A percentile compares a stretch with the other conserved stretches of the same genome.
Evolutionary conservation across 2,329 filamentous ascomycete genomes (phyloP).

Genomic region (Xylariaceae sp.): DNA sequence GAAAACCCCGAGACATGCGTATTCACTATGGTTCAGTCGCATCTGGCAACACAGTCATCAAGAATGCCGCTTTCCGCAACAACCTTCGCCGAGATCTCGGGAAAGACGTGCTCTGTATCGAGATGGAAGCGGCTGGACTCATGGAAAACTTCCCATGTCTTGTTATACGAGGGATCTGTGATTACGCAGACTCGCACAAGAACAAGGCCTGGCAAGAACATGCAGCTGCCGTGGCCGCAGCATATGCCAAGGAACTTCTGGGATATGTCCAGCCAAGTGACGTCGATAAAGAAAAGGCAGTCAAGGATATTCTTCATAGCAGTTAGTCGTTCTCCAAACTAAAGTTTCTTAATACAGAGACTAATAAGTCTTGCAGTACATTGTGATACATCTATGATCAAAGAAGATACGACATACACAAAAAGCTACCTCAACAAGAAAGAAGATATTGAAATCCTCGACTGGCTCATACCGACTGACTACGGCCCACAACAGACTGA

Average conservation of each 20-base stretch:
- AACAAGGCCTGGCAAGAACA: constrained; percentile 1
- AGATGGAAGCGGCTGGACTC: constrained; percentile 9
- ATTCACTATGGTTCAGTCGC: constrained; percentile 27
- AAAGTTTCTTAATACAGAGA: neutral
- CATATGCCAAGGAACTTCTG: neutral
- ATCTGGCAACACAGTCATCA: constrained; percentile 27
- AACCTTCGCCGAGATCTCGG: constrained; percentile 10
- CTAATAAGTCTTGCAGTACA: constrained; percentile 1
- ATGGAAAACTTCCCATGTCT: constrained; percentile 26
- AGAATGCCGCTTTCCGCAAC: constrained; percentile 21
- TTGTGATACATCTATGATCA: neutral
- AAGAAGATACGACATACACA: neutral
- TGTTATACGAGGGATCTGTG: constrained; percentile 27
- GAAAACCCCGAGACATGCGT: constrained; percentile 17
- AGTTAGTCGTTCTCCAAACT: neutral
- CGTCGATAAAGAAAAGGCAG: neutral
- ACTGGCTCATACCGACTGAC: constrained; percentile 40
- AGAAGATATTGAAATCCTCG: constrained; percentile 14
- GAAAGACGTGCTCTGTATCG: constrained; percentile 19
- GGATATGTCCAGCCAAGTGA: constrained; percentile 1
- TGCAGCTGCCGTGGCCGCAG: constrained; percentile 2
- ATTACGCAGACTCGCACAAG: neutral
- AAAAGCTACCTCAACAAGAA: neutral
- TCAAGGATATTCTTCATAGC: neutral
- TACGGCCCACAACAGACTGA: constrained; percentile 40